Evolutionary conservation across 768 basidiomycete genomes (phyloP), one percentile per base, ranked within the genome.

Genomic region (Tulasnella sp.): DNA sequence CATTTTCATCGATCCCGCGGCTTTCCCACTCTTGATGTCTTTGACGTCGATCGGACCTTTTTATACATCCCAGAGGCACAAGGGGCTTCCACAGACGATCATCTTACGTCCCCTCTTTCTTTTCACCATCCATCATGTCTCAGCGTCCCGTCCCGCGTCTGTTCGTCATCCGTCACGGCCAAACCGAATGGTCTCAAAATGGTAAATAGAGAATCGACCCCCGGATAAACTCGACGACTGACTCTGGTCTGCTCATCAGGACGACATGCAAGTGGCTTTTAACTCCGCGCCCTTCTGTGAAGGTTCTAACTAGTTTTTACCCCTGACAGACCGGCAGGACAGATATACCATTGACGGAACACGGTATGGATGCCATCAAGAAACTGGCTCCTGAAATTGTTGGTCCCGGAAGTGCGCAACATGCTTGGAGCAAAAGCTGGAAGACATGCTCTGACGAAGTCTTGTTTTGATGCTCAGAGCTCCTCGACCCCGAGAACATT

Each of bases 141-240:
- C 9, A 64, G 12, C 87, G 85, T 73, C 88, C 87, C 70, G 88
- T 89, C 83, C 93, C 93, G 39, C 88, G 93, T 74, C 83, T 96
- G 69, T 92, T 93, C 82, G 83, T 95, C 68, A 86, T 95, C 79
- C 88, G 93, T 77, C 93, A 96, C 82, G 94, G 94, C 39, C 92
- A 97, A 85, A 98, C 96, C 1, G 96, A 96, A 82, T 98, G 96
- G 95, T 93, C 93, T 22, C 80, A 91, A 64, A 95, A 92, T 79
- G 95, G 94, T 79, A 75, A 64, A 64, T 5, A 14, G 58, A 9
- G 88, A 83, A 36, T 49, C 11, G 64, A 34, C 40, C 25, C 15
- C 34, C 0, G 5, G 49, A 22, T 74, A 37, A 14, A 8, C 11
- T 22, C 45, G 25, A 36, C 37, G 29, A 15, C 22, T 67, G 38